Evolutionary conservation across 495 filamentous ascomycete genomes (phyloP), one percentile per base, ranked within the genome.

Genomic region (Penicillium parvum): DNA sequence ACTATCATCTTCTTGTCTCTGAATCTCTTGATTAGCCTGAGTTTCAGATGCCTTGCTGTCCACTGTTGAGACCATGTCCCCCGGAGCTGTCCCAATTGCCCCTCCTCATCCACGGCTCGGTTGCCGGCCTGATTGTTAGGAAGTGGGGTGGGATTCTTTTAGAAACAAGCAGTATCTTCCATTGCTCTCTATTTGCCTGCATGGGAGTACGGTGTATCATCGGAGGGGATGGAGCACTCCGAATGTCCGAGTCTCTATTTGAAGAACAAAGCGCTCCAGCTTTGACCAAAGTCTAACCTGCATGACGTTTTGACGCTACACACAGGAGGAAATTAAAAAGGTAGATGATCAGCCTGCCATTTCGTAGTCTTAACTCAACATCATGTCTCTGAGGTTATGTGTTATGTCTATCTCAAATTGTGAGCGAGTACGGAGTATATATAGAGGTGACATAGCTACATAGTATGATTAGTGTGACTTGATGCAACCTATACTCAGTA

Each of bases 21-120:
- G n/a, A 36, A 39, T 32, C 21, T n/a, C 36, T 22, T 33, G 17
- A 28, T 18, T 46, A 22, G 43, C 15, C 41, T 43, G 19, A 49
- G 42, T 50, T 54, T 54, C 51, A 40, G 46, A 45, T n/a, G n/a
- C n/a, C 40, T 20, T 25, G n/a, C n/a, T 42, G 32, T 25, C 45
- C 45, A 48, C 33, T 42, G 23, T 32, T 21, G 15, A 22, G 18
- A 32, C 27, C 7, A 5, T 9, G 10, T 16, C 34, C 23, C 40
- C 35, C 21, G 40, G 35, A 37, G 34, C 40, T 38, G n/a, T 43
- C 18, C 21, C 40, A 26, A 32, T n/a, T 33, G 32, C 37, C 38
- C 37, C 49, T 43, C 49, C 27, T 12, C n/a, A 10, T 25, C 33
- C 37, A 41, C 38, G 49, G 34, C 47, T 39, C 21, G 29, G 29